Conservation (phyloP, 73 alveolate genomes). For the Breviolum minutum region DNA sequence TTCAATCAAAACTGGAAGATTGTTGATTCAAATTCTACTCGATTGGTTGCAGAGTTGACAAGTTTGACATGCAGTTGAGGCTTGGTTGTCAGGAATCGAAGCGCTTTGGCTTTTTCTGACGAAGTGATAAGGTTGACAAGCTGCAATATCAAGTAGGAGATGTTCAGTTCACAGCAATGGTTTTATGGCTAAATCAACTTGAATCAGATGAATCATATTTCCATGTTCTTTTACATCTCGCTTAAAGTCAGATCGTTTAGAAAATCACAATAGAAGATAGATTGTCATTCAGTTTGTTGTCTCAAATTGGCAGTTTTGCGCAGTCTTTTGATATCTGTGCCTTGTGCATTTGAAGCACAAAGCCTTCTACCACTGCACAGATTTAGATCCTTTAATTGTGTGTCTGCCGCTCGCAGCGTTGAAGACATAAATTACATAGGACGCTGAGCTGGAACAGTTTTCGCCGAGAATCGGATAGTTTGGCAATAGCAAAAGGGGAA, state of each 20-base stretch:
- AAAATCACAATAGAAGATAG: no score
- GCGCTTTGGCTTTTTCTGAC: constrained; percentile 67
- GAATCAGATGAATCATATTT: no score
- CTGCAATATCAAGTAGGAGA: no score
- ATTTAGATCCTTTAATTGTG: neutral
- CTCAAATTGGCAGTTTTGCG: neutral
- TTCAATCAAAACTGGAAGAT: neutral
- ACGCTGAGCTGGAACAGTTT: neutral
- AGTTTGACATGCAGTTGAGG: neutral
- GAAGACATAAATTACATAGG: neutral
- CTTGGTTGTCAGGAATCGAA: constrained; percentile 20
- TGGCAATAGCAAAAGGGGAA: neutral
- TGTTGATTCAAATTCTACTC: neutral
- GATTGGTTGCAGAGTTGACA: neutral
- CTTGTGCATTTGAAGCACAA: neutral
- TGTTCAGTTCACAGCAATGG: no score
- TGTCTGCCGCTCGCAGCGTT: constrained; percentile 26
- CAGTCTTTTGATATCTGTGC: constrained; percentile 32
- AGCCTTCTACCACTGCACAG: constrained; percentile 31
- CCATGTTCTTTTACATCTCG: no score
- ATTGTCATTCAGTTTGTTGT: no score
- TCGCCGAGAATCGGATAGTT: neutral
- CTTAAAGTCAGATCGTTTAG: no score
- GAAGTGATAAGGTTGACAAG: no score
- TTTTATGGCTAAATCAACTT: neutral